phyloP scores from a whole-genome alignment of 2,329 filamentous ascomycete genomes.

The Venturia nashicola region DNA sequence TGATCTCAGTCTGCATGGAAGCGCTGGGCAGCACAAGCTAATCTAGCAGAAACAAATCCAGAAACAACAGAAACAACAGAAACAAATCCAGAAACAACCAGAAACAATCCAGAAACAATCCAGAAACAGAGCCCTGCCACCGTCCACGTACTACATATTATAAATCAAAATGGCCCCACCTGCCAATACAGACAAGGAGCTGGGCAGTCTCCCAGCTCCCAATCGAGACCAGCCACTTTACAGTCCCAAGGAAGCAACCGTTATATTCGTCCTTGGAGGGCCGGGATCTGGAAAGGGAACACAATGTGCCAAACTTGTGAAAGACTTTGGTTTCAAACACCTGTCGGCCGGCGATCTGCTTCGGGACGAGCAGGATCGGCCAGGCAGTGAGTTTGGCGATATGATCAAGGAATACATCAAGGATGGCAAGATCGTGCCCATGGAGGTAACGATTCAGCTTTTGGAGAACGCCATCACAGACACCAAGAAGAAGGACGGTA shows the following conservation, averaged over 20 bases:
- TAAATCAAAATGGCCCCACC: slow-evolving; percentile 19
- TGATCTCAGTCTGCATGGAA: not conserved
- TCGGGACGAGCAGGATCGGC: slow-evolving; percentile 81
- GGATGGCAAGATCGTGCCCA: slow-evolving; percentile 92
- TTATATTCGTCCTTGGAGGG: slow-evolving; percentile 91
- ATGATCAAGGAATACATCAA: slow-evolving; percentile 91
- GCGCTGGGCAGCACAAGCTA: not conserved
- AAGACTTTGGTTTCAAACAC: slow-evolving; percentile 82
- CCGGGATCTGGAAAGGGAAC: slow-evolving; percentile 95
- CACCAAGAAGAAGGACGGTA: slow-evolving; percentile 44
- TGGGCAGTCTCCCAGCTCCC: slow-evolving; percentile 34
- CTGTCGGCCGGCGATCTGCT: slow-evolving; percentile 88
- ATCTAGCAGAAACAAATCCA: not conserved
- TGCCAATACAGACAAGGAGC: slow-evolving; percentile 11
- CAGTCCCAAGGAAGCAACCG: slow-evolving; percentile 65
- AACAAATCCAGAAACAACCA: not conserved
- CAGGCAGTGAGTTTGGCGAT: slow-evolving; percentile 77
- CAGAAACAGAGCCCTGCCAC: too few species aligned
- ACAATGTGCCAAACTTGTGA: slow-evolving; percentile 79
- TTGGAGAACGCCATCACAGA: slow-evolving; percentile 87
- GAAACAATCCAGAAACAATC: too few species aligned
- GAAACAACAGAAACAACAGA: not conserved
- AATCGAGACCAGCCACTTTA: slow-evolving; percentile 57
- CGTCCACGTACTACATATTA: too few species aligned
- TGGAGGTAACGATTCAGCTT: slow-evolving; percentile 91